These are phyloP conservation scores for Coemansia sp. DNA, from an alignment of 192 early-diverging fungal genomes.

Conservation along the genomic window DNA sequence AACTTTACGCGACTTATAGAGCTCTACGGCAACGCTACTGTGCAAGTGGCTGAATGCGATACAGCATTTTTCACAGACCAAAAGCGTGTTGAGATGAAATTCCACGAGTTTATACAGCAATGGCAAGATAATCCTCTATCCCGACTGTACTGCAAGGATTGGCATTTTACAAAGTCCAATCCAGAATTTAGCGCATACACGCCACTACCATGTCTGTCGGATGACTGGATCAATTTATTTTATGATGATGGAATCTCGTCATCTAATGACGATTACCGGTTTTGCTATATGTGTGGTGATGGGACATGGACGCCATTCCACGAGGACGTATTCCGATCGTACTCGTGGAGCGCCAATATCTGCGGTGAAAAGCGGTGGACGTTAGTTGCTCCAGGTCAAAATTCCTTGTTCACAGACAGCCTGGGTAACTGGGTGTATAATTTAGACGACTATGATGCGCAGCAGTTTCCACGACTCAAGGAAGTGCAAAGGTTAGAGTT, in stretches of 20 bases:
- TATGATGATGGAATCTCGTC: conserved; percentile 36
- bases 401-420: conserved; percentile 57
- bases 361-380: conserved; percentile 72
- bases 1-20: conserved; percentile 39
- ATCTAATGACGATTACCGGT: conserved; percentile 66
- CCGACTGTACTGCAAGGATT: conserved; percentile 67
- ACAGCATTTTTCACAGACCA: conserved; percentile 64
- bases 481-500: conserved; percentile 54
- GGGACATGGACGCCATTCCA: conserved; percentile 75
- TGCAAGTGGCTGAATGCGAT: conserved; percentile 65
- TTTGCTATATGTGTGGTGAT: conserved; percentile 71
- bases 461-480: conserved; percentile 53
- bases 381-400: conserved; percentile 66
- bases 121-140: conserved; percentile 36
- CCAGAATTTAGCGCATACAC: conserved; percentile 10
- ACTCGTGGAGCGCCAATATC: conserved; percentile 76
- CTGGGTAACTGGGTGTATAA: conserved; percentile 61
- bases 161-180: conserved; percentile 56
- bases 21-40: conserved; percentile 30
- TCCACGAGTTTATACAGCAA: conserved; percentile 56
- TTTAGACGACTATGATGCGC: conserved; percentile 50
- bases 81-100: conserved; percentile 55
- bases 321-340: conserved; percentile 74
- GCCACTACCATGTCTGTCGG: conserved; percentile 23
- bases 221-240: conserved; percentile 74